Base-by-base conservation (phyloP, 495 filamentous ascomycete species). In the Hypomontagnella submonticulosa region DNA sequence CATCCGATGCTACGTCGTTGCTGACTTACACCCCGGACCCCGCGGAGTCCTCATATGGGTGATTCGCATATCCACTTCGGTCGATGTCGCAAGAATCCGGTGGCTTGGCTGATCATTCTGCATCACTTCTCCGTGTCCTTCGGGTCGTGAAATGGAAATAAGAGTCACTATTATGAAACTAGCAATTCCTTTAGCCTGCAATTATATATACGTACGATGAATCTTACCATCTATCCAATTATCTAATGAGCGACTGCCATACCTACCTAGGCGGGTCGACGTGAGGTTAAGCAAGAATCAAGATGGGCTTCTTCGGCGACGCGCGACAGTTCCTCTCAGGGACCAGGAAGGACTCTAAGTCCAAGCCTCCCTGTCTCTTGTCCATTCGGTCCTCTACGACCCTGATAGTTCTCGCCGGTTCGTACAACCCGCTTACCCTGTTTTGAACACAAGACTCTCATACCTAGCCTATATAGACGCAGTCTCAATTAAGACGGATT, bases 361-460 rank as follows among this genome's bases (percentile, higher is more conserved):
- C 44, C 57, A 79, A 57, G 79, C 84, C 69, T 70, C 90, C 73
- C 50, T 80, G 43, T 75, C 83, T 79, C 76, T 88, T 73, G 73
- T 81, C 57, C 80, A 85, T 76, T 41, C 80, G 82, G 11, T 82
- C 79, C 1, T 84, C 81, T 0, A 81, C 75, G 4, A 46, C 57
- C 4, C 75, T 83, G 46, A 83, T 83, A 63, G 51, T 75, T 0
- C 34, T 68, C 13, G 75, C 79, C 6, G 76, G 71, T 74, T 62
- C 30, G 71, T 70, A 23, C 27, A 75, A 52, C 65, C 61, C 52
- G 57, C 5, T 33, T n/a, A 11, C 1, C 27, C 33, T 79, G 72
- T 41, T 63, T 60, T 38, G 32, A 66, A n/a, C 33, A 30, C 2
- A 10, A 36, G 15, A 15, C 33, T 37, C 48, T 11, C 19, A 51